Base-by-base conservation (phyloP, 176 grass and related monocot species). In the Musa troglodytarum region DNA sequence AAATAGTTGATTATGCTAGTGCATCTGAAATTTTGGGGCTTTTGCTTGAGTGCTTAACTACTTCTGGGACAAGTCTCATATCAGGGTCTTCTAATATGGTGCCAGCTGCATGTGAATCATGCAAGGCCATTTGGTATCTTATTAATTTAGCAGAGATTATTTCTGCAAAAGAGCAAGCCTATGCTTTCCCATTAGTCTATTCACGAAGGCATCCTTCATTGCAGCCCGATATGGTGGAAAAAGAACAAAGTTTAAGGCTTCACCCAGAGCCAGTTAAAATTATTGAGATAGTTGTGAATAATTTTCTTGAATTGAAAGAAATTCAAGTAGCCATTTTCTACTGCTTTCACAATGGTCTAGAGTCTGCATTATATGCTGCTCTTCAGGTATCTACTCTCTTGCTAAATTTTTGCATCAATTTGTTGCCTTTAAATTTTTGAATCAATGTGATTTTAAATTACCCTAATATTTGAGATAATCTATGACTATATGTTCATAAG, bases 91-190 rank as follows among this genome's bases (percentile, higher is more conserved):
- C 88, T 15, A 93, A 87, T 76, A 90, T 93, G 90, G 88, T 97
- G n/a, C 94, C 94, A 73, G 94, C 94, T 69, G 94, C 87, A 77
- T 97, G 94, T 80, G 94, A 97, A 74, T 78, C 94, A 69, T 93
- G 90, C 90, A 93, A 97, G 77, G 83, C 86, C 26, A 93, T 97
- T 79, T 97, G 90, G 94, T 90, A 93, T 79, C 80, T 97, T 58
- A 87, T 89, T 74, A 84, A 97, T 82, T 88, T 86, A 73, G 69
- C 87, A 76, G 94, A 98, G 77, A 85, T 93, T 74, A 79, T 89
- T 77, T 93, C 86, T 49, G 72, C 85, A 51, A 84, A 87, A 69
- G 73, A 70, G 78, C 87, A 82, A 29, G 57, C 90, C 16, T 86
- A 83, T 82, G 81, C 87, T 61, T 93, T 97, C 88, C 94, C 94